phyloP scores from a whole-genome alignment of 2,329 filamentous ascomycete species.

The Botrytis byssoidea region DNA sequence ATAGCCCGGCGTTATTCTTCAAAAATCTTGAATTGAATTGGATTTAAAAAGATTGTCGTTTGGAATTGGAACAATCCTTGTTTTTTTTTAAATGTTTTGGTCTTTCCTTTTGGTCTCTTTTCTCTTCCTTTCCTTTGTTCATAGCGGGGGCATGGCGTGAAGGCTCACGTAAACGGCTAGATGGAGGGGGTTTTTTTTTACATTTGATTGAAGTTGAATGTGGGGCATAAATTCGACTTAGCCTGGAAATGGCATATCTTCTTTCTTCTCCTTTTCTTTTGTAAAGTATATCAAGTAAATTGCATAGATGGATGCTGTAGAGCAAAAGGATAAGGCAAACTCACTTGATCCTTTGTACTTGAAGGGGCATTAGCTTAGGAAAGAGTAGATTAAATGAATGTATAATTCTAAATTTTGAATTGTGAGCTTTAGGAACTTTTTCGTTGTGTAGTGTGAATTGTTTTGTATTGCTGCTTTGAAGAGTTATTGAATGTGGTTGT shows the following conservation, averaged over 20 bases:
- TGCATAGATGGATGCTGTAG: neutral
- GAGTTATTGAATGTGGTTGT: too few species aligned
- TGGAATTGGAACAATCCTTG: neutral
- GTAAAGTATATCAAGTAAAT: neutral
- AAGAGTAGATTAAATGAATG: neutral
- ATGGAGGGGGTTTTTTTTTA: neutral
- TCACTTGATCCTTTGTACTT: neutral
- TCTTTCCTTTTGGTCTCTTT: neutral
- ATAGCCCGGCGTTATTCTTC: neutral
- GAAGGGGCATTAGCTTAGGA: neutral
- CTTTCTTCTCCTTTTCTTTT: neutral
- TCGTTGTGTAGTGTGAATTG: neutral
- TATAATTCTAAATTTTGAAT: neutral
- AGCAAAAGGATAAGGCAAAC: neutral
- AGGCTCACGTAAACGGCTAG: neutral
- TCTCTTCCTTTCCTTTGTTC: neutral
- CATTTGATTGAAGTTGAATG: neutral
- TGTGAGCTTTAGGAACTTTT: neutral
- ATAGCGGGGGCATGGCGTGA: conserved; percentile 7
- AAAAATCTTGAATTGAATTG: neutral
- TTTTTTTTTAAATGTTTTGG: neutral
- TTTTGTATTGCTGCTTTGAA: neutral
- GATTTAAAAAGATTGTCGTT: neutral
- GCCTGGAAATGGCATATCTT: neutral
- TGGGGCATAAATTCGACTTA: neutral